A percentile compares a stretch with the other conserved stretches of the same genome.
Evolutionary conservation across 768 basidiomycete genomes (phyloP).

Genomic region (Termitomyces sp.): DNA sequence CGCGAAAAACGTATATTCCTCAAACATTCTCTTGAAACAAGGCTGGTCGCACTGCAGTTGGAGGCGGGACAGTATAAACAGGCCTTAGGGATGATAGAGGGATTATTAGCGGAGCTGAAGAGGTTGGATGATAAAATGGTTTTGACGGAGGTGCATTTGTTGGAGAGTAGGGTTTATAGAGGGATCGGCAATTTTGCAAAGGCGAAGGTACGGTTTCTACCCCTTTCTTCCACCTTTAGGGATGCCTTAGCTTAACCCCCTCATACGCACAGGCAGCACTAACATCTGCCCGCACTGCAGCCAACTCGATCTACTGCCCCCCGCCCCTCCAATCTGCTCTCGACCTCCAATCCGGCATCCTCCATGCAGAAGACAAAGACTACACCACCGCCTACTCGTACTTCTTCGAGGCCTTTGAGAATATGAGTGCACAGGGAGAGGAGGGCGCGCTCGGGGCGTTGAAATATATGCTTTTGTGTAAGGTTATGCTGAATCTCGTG

Average conservation of each 20-base stretch:
- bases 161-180: constrained; percentile 90
- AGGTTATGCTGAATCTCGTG: constrained; percentile 96
- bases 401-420: constrained; percentile 97
- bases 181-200: constrained; percentile 88
- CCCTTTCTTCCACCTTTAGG: not conserved
- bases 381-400: constrained; percentile 97
- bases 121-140: constrained; percentile 97
- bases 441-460: constrained; percentile 76
- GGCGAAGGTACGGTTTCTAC: constrained; percentile 60
- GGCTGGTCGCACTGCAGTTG: constrained; percentile 80
- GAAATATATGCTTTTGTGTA: constrained; percentile 98
- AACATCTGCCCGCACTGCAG: constrained; percentile 89
- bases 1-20: constrained; percentile 92
- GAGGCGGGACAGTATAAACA: constrained; percentile 74
- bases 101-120: constrained; percentile 88
- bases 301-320: constrained; percentile 90
- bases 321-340: constrained; percentile 41
- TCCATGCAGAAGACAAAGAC: constrained; percentile 97
- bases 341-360: constrained; percentile 61
- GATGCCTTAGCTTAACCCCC: constrained; percentile 18
- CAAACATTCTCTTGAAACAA: constrained; percentile 89
- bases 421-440: constrained; percentile 74
- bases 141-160: constrained; percentile 91
- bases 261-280: constrained; percentile 61
- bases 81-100: constrained; percentile 79